Evolutionary conservation across 768 basidiomycete species (phyloP), one percentile per base, ranked within the genome.

Genomic region (Fomitopsis pulvina): DNA sequence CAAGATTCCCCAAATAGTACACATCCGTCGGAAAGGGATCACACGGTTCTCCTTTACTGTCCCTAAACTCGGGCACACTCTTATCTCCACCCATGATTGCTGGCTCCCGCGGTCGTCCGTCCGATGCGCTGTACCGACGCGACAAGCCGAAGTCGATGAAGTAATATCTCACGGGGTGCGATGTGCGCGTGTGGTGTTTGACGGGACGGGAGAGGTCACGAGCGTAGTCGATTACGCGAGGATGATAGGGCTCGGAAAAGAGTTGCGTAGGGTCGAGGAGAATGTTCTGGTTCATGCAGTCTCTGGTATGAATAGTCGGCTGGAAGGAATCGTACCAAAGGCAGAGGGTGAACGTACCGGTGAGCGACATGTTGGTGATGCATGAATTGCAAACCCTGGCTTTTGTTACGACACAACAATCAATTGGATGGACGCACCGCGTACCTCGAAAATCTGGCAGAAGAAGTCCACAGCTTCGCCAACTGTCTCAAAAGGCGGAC

Each of bases 401-500:
- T 42, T 21, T 28, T 24, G 18, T 25, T n/a, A 10, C 28, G 39
- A 10, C 0, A 16, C 28, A 22, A 24, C 8, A 30, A 21, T 41
- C 40, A 9, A 44, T 12, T 12, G 11, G 25, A 30, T n/a, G 16
- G 20, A 6, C 14, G 4, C 32, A 48, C 14, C 29, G 14, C 24
- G 21, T 18, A 66, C 71, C 57, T 71, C 65, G 20, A 72, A 63
- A 5, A 67, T 30, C 40, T 71, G 68, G 0, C 59, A 42, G 24
- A 70, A 53, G 41, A 62, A 71, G 3, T 66, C 65, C 0, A 71
- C 40, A 1, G 59, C 64, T 52, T 73, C 71, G 1, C 70, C 68
- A 9, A 70, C 45, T 0, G 65, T 68, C 12, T 61, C 56, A 37
- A 70, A 68, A 0, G 42, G 59, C 0, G 66, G 68, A 10, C 64